phyloP scores from a whole-genome alignment of 2,329 filamentous ascomycete species.

The Venturia nashicola region DNA sequence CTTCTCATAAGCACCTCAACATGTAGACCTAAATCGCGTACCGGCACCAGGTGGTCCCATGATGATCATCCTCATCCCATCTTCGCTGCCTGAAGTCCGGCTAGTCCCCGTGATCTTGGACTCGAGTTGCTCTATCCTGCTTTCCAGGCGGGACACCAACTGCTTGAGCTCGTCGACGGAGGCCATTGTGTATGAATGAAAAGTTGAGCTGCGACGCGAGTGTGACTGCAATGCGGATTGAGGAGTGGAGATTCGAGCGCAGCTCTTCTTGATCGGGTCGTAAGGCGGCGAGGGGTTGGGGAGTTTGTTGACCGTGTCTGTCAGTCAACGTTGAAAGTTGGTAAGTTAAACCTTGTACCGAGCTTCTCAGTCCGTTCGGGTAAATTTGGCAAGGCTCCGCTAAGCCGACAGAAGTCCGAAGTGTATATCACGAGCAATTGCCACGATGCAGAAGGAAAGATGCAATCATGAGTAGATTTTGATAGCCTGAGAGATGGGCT shows the following conservation, averaged over 20 bases:
- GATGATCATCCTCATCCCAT: conserved; percentile 82
- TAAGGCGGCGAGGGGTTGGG: background rate
- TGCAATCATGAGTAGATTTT: background rate
- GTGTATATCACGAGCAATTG: background rate
- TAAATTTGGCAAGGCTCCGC: background rate
- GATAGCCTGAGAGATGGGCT: background rate
- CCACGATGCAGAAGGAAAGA: background rate
- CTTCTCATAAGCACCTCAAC: background rate
- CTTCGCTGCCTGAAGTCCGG: conserved; percentile 29
- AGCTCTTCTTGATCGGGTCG: background rate
- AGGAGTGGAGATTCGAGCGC: background rate
- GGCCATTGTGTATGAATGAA: background rate
- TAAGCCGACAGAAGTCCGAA: background rate
- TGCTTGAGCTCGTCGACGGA: conserved; percentile 69
- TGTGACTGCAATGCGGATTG: background rate
- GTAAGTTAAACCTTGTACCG: background rate
- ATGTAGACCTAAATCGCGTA: conserved; percentile 37
- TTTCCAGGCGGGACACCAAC: conserved; percentile 72
- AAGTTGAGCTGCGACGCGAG: background rate
- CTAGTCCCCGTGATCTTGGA: conserved; percentile 39
- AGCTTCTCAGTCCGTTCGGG: background rate
- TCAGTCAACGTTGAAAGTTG: background rate
- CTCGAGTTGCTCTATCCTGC: conserved; percentile 78
- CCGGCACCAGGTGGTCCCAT: conserved; percentile 96
- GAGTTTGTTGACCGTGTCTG: background rate